These are phyloP conservation scores for Cudoniella acicularis DNA, from an alignment of 495 filamentous ascomycete genomes.

Conservation along the genomic window DNA sequence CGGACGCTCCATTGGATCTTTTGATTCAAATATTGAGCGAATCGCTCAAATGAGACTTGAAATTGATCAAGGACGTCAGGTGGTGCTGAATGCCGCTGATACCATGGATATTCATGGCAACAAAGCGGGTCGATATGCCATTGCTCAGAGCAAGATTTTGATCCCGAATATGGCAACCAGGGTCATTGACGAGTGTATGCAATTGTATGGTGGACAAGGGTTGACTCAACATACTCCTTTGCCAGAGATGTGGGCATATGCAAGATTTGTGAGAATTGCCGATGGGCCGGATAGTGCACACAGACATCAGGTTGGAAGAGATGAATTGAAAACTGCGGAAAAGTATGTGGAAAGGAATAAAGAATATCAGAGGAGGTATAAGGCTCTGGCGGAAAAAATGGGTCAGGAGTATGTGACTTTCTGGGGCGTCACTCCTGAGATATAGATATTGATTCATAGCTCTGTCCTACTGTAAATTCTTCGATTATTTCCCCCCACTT, in stretches of 20 bases:
- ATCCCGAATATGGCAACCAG: conserved; percentile 32
- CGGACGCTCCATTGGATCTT: conserved; percentile 36
- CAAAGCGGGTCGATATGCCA: conserved; percentile 36
- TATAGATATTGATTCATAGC: no score
- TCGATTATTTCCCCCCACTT: no score
- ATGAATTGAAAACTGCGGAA: conserved; percentile 38
- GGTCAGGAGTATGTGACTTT: conserved; percentile 17
- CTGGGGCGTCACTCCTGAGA: conserved; percentile 6
- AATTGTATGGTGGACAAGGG: conserved; percentile 39
- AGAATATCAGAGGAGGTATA: conserved; percentile 30
- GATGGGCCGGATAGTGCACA: conserved; percentile 41
- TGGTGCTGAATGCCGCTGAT: conserved; percentile 38
- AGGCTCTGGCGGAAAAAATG: conserved; percentile 32
- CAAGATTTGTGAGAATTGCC: conserved; percentile 35
- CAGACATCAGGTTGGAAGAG: conserved; percentile 38
- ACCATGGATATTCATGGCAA: conserved; percentile 35
- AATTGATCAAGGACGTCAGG: conserved; percentile 32
- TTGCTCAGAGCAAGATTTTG: conserved; percentile 39
- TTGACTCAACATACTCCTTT: conserved; percentile 38
- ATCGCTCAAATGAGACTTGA: conserved; percentile 36
- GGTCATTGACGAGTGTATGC: conserved; percentile 40
- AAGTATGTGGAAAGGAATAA: conserved; percentile 30
- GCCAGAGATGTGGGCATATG: conserved; percentile 41
- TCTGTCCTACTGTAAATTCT: no score
- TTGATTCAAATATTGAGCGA: conserved; percentile 39